A percentile compares a stretch with the other conserved stretches of the same genome.
These are phyloP conservation scores for Coccomyxa sp. DNA, from an alignment of 139 green algal genomes.

Conservation along the genomic window DNA sequence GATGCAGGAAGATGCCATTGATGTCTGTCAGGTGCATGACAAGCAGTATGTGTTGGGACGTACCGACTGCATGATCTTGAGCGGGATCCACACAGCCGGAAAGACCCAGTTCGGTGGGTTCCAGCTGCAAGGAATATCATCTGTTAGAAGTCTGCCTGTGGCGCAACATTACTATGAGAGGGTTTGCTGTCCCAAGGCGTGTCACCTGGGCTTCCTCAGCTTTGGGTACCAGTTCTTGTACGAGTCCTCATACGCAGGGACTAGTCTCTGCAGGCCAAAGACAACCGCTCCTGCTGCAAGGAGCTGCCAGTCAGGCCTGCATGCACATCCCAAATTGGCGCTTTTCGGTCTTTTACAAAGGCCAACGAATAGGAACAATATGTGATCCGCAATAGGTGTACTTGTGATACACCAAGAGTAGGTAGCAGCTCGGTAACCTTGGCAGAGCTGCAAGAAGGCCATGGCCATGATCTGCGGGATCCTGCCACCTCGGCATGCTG, in stretches of 20 bases:
- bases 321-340: too few relatives aligned
- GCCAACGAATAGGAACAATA: too few relatives aligned
- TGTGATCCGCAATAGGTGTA: too few relatives aligned
- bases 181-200: neutral
- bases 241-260: conserved; percentile 16
- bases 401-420: too few relatives aligned
- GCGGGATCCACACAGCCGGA: conserved; percentile 52
- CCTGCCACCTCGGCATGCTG: too few relatives aligned
- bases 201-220: conserved; percentile 15
- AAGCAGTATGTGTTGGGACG: too few relatives aligned
- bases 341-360: too few relatives aligned
- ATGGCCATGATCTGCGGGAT: too few relatives aligned
- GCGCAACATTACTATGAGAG: neutral
- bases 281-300: conserved; percentile 30
- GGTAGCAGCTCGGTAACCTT: too few relatives aligned
- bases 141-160: neutral
- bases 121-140: conserved; percentile 30
- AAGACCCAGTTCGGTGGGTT: conserved; percentile 56
- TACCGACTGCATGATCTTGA: conserved; percentile 59
- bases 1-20: too few relatives aligned
- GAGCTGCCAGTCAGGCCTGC: conserved; percentile 31
- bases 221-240: conserved; percentile 21
- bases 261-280: conserved; percentile 36
- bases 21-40: too few relatives aligned
- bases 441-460: too few relatives aligned